Evolutionary conservation across 2,329 filamentous ascomycete species (phyloP).

Genomic region (Colletotrichum sp.): DNA sequence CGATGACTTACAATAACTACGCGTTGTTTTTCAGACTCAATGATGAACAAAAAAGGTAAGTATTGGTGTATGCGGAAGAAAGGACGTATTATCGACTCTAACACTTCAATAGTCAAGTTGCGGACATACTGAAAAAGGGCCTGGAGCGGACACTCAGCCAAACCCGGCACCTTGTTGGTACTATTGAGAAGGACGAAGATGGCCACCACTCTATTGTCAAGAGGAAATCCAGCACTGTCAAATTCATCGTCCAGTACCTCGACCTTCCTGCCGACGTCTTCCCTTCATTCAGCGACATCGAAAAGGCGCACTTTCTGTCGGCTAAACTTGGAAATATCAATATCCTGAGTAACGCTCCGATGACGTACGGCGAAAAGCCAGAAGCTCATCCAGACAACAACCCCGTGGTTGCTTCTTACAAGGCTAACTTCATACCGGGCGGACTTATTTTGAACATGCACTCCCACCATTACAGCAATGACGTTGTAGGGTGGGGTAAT

Average conservation of each 20-base stretch:
- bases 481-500: slow-evolving; percentile 45
- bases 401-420: slow-evolving; percentile 40
- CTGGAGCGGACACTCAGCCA: slow-evolving; percentile 41
- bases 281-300: slow-evolving; percentile 40
- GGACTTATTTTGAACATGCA: slow-evolving; percentile 47
- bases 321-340: slow-evolving; percentile 36
- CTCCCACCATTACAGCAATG: slow-evolving; percentile 47
- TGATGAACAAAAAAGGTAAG: slow-evolving; percentile 30
- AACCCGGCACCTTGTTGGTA: slow-evolving; percentile 39
- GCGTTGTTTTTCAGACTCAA: slow-evolving; percentile 41
- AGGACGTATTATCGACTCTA: accelerated
- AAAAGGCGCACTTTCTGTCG: slow-evolving; percentile 36
- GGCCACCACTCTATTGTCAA: slow-evolving; percentile 41
- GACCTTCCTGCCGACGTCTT: slow-evolving; percentile 23
- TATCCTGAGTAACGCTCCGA: slow-evolving; percentile 36
- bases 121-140: slow-evolving; percentile 33
- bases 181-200: slow-evolving; percentile 39
- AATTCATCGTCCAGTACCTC: slow-evolving; percentile 39
- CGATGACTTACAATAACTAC: slow-evolving; percentile 40
- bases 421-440: slow-evolving; percentile 45
- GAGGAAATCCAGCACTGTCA: slow-evolving; percentile 35
- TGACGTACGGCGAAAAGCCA: slow-evolving; percentile 44
- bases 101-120: slow-evolving; percentile 12
- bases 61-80: background rate
- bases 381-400: slow-evolving; percentile 38